A percentile compares a stretch with the other conserved stretches of the same genome.
Conservation (phyloP, 2,329 filamentous ascomycete genomes). For the Eurotiales sp. region DNA sequence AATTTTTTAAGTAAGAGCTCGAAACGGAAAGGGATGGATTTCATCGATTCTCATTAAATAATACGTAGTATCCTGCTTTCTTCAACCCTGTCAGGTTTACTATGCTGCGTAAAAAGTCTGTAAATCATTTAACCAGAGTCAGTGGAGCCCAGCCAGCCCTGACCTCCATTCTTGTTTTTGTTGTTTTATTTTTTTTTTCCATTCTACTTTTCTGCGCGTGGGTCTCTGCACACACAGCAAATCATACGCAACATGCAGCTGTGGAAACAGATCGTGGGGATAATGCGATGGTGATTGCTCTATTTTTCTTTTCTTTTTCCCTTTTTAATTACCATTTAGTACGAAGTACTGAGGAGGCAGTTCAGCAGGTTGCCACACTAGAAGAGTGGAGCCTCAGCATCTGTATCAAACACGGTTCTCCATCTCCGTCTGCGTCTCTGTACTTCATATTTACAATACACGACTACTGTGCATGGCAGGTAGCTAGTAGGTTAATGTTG, state of each 20-base stretch:
- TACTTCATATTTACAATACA: not conserved
- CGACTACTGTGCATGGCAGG: too few species aligned
- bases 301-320: not conserved
- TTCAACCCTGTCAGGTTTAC: too few species aligned
- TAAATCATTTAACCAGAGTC: not conserved
- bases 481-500: too few species aligned
- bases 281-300: not conserved
- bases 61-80: too few species aligned
- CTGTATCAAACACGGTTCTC: not conserved
- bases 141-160: not conserved
- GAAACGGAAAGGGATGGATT: slow-evolving; percentile 4
- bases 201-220: not conserved
- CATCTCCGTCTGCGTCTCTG: not conserved
- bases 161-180: not conserved
- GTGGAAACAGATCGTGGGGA: slow-evolving; percentile 10
- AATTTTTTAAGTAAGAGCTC: slow-evolving; percentile 6
- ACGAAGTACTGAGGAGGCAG: too few species aligned
- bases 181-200: not conserved
- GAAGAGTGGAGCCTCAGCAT: not conserved
- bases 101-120: too few species aligned
- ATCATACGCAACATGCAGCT: slow-evolving; percentile 9
- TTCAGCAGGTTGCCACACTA: not conserved
- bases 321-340: not conserved
- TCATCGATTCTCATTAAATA: too few species aligned
- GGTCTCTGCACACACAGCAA: slow-evolving; percentile 1